Base-by-base conservation (phyloP, 2,329 filamentous ascomycete species). In the Pleomassaria siparia region DNA sequence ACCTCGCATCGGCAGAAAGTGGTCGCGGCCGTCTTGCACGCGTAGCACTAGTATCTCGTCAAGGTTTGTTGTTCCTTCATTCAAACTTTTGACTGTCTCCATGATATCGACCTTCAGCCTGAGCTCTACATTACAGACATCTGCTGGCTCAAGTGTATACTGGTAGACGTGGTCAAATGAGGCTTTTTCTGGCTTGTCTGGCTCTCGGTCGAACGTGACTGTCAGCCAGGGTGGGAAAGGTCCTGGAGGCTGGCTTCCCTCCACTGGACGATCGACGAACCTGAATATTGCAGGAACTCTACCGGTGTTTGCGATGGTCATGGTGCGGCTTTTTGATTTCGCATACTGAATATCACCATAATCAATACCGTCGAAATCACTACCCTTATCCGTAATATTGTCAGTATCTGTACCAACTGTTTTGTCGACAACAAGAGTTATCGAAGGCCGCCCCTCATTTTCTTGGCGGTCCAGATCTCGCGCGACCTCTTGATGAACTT, bases 241-340 rank as follows among this genome's bases (percentile, higher is more conserved):
- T 1, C 74, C 73, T 67, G 62, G 40, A 47, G 55, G 58, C 62
- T 71, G 67, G 16, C 71, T 74, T 28, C 72, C 59, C 72, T 77
- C 74, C 0, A 74, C 73, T 2, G 88, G 86, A 53, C 85, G 85
- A 49, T 90, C 86, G 1, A 91, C 83, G 66, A 99, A 95, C 1
- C 80, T 81, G 61, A 96, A 87, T 0, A 78, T 88, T 0, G 94
- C 91, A 2, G 85, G 72, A 0, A 95, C 89, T 22, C 89, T 81
- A 2, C 94, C 87, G 0, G 94, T 99, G 59, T 99, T 99, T 21
- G 94, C 94, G 46, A 99, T 83, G 0, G 91, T 97, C 35, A 97
- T 68, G 3, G 78, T 82, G 4, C 86, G 80, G 8, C 76, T 79
- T 56, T 87, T 83, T 7, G 78, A 81, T 49, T 86, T 81, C 30